phyloP scores from a whole-genome alignment of 179 eudicot species.

The Actinidia chinensis region DNA sequence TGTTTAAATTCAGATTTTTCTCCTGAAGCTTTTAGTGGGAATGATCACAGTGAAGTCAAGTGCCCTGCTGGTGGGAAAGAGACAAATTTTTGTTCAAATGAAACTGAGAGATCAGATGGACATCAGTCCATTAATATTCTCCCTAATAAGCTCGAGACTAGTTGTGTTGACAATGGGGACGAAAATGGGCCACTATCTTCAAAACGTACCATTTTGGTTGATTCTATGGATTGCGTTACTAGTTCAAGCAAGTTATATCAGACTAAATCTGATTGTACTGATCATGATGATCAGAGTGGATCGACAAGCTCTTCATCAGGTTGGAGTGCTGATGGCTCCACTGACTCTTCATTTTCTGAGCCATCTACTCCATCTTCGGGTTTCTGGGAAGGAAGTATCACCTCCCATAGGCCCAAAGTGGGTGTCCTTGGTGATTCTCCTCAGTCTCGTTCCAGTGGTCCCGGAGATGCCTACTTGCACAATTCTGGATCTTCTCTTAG shows the following conservation, averaged over 20 bases:
- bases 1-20: conserved; percentile 17
- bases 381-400: conserved; percentile 65
- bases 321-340: conserved; percentile 37
- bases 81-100: conserved; percentile 28
- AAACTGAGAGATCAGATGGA: conserved; percentile 30
- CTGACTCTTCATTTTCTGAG: conserved; percentile 39
- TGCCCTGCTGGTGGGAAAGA: conserved; percentile 20
- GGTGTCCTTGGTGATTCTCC: conserved; percentile 30
- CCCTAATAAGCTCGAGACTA: conserved; percentile 29
- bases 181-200: conserved; percentile 26
- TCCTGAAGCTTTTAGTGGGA: conserved; percentile 19
- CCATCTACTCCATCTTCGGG: conserved; percentile 52
- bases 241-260: conserved; percentile 22
- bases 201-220: conserved; percentile 18
- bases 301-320: conserved; percentile 35
- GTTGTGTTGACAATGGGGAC: conserved; percentile 21
- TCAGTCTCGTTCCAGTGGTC: conserved; percentile 23
- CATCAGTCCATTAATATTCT: conserved; percentile 19
- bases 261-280: conserved; percentile 18
- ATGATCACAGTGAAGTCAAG: conserved; percentile 28
- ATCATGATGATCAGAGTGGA: conserved; percentile 24
- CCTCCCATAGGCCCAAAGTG: conserved; percentile 31
- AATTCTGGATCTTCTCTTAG: conserved; percentile 25
- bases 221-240: conserved; percentile 20
- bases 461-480: conserved; percentile 19